phyloP scores from a whole-genome alignment of 1,284 basidiomycete species.

The Malassezia sympodialis region DNA sequence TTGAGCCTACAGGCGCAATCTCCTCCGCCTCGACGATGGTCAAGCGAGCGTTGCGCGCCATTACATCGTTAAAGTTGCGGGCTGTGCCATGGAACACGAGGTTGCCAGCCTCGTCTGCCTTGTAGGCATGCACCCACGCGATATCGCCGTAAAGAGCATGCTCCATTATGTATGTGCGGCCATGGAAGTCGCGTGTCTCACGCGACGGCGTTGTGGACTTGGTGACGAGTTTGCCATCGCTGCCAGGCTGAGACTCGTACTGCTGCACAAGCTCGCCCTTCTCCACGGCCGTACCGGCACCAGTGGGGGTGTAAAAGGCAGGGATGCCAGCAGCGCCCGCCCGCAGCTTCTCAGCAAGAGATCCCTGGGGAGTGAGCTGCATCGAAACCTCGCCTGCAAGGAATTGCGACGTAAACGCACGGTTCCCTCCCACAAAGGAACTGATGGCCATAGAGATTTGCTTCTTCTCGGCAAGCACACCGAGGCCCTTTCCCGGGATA shows the following conservation, averaged over 20 bases:
- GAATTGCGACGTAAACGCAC: slow-evolving; percentile 42
- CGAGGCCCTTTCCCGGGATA: slow-evolving; percentile 35
- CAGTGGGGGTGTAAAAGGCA: slow-evolving; percentile 89
- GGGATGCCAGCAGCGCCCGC: slow-evolving; percentile 89
- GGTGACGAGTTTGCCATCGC: slow-evolving; percentile 11
- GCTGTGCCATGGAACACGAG: slow-evolving; percentile 48
- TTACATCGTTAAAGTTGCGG: slow-evolving; percentile 39
- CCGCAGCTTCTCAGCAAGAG: slow-evolving; percentile 78
- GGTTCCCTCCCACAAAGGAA: slow-evolving; percentile 45
- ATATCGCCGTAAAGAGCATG: slow-evolving; percentile 74
- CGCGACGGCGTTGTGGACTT: background rate
- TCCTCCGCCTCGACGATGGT: slow-evolving; percentile 46
- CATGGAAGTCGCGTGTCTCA: slow-evolving; percentile 68
- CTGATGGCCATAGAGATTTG: slow-evolving; percentile 42
- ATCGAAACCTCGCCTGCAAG: slow-evolving; percentile 37
- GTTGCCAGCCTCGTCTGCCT: slow-evolving; percentile 66
- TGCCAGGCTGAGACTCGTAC: slow-evolving; percentile 31
- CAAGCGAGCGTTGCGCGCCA: slow-evolving; percentile 41
- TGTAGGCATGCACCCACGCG: slow-evolving; percentile 86
- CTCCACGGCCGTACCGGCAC: slow-evolving; percentile 51
- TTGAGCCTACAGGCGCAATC: slow-evolving; percentile 32
- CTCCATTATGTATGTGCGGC: slow-evolving; percentile 75
- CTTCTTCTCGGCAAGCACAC: slow-evolving; percentile 27
- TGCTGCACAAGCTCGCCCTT: slow-evolving; percentile 49
- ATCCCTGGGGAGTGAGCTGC: slow-evolving; percentile 50